Evolutionary conservation across 495 filamentous ascomycete species (phyloP).

Genomic region (Bombardia bombarda): DNA sequence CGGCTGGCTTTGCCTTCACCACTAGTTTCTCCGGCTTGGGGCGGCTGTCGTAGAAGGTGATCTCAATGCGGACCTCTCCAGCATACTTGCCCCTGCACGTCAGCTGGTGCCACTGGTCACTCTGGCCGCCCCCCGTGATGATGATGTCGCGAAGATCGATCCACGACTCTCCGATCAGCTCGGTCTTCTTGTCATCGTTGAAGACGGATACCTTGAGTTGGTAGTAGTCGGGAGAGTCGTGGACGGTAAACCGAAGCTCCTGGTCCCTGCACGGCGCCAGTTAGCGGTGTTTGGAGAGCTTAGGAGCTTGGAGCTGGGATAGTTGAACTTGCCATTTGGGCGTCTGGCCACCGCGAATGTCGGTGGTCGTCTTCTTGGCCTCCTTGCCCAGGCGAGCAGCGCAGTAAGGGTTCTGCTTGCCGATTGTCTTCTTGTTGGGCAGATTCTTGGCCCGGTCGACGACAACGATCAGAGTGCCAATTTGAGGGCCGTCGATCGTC

Average conservation of each 20-base stretch:
- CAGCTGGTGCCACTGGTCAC: slow-evolving; percentile 83
- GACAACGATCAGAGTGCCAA: slow-evolving; percentile 86
- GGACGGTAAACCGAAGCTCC: slow-evolving; percentile 90
- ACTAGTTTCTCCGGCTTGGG: slow-evolving; percentile 62
- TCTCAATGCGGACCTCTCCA: slow-evolving; percentile 87
- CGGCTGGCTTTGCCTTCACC: slow-evolving; percentile 49
- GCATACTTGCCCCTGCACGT: slow-evolving; percentile 88
- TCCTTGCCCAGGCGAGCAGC: slow-evolving; percentile 91
- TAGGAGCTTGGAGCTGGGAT: not conserved
- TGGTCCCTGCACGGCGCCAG: slow-evolving; percentile 63
- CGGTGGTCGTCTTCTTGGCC: slow-evolving; percentile 94
- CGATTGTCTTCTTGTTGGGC: slow-evolving; percentile 91
- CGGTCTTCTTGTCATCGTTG: slow-evolving; percentile 95
- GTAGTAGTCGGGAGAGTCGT: slow-evolving; percentile 93
- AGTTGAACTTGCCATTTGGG: slow-evolving; percentile 69
- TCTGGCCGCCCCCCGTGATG: slow-evolving; percentile 79
- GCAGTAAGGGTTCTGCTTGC: slow-evolving; percentile 97
- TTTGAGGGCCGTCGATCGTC: slow-evolving; percentile 87
- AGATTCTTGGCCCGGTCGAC: slow-evolving; percentile 93
- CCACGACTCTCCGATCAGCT: slow-evolving; percentile 90
- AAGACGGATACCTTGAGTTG: slow-evolving; percentile 91
- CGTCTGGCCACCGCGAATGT: slow-evolving; percentile 90
- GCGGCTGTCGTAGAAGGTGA: slow-evolving; percentile 90
- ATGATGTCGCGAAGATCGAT: slow-evolving; percentile 75
- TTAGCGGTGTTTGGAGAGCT: slow-evolving; percentile 2